Base-by-base conservation (phyloP, 1,284 basidiomycete species). In the Tetrapyrgos nigripes region DNA sequence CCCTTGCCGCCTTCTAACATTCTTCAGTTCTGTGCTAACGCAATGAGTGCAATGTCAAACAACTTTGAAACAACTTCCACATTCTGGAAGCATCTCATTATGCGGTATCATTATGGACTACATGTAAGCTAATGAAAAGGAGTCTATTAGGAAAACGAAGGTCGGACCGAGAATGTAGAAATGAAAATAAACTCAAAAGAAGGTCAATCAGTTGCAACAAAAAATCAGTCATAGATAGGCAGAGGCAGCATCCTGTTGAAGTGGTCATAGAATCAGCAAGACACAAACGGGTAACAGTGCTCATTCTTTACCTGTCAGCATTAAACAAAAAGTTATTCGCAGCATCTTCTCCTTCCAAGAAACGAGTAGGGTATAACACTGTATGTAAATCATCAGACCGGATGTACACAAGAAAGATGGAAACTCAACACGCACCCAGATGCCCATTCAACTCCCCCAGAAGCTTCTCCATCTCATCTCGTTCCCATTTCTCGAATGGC, bases 301-400 rank as follows among this genome's bases (percentile, higher is more conserved):
- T 3, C 11, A 4, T 5, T 19, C 68, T 80, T 61, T 63, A 90
- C 85, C 88, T 84, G 71, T 97, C 94, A 43, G 93, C 85, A 69
- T 93, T 93, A 76, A 96, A 96, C 63, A 98, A 77, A 80, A 97
- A 97, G 71, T 96, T 95, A 66, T 94, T 90, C 3, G 88, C 86
- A 3, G 87, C 80, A 71, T 95, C 93, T 73, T 96, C 94, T 17
- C 86, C 91, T 74, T 96, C 94, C 56, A 97, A 69, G 77, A 96
- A 96, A 3, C 88, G 85, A 24, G 82, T 92, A 0, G 94, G 88
- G 72, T 92, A 93, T 23, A 93, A 59, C 21, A 96, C 94, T 93
- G 61, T 13, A 5, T 17, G 6, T 50, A n/a, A 46, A 53, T 8
- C 31, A 31, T 46, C 28, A 43, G 37, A 53, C n/a, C 26, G 50